phyloP scores from a whole-genome alignment of 805 yeast species.

The Scheffersomyces coipomensis region DNA sequence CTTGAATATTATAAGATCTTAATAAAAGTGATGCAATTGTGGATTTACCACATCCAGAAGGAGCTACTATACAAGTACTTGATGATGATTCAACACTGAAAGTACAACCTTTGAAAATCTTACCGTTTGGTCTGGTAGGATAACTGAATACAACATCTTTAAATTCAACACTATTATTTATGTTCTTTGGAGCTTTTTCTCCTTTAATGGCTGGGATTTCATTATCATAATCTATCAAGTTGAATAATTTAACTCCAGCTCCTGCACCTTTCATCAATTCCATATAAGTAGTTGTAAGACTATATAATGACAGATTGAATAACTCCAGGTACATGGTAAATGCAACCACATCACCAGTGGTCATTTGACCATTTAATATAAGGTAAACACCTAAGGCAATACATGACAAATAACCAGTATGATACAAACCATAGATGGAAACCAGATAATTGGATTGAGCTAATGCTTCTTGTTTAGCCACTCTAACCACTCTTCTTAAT shows the following conservation, averaged over 20 bases:
- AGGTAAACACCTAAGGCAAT: constrained; percentile 42
- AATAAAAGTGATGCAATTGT: constrained; percentile 55
- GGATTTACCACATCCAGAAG: constrained; percentile 63
- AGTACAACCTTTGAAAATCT: constrained; percentile 35
- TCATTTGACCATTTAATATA: constrained; percentile 41
- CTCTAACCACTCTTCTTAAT: constrained; percentile 38
- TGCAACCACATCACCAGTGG: constrained; percentile 48
- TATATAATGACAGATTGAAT: constrained; percentile 43
- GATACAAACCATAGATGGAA: constrained; percentile 41
- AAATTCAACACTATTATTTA: constrained; percentile 35
- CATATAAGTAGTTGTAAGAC: constrained; percentile 44
- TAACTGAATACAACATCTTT: constrained; percentile 39
- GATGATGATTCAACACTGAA: constrained; percentile 35
- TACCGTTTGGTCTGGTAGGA: constrained; percentile 37
- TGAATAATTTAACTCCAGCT: constrained; percentile 43
- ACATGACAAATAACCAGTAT: constrained; percentile 42
- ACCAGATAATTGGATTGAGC: constrained; percentile 45
- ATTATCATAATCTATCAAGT: constrained; percentile 36
- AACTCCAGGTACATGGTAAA: constrained; percentile 46
- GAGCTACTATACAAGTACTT: constrained; percentile 48
- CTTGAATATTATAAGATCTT: constrained; percentile 49
- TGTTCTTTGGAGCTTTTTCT: constrained; percentile 13
- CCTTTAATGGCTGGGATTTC: constrained; percentile 38
- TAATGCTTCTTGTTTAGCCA: constrained; percentile 42
- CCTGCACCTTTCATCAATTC: constrained; percentile 49